These are phyloP conservation scores for Diaporthe vexans DNA, from an alignment of 2,329 filamentous ascomycete species.

Conservation along the genomic window DNA sequence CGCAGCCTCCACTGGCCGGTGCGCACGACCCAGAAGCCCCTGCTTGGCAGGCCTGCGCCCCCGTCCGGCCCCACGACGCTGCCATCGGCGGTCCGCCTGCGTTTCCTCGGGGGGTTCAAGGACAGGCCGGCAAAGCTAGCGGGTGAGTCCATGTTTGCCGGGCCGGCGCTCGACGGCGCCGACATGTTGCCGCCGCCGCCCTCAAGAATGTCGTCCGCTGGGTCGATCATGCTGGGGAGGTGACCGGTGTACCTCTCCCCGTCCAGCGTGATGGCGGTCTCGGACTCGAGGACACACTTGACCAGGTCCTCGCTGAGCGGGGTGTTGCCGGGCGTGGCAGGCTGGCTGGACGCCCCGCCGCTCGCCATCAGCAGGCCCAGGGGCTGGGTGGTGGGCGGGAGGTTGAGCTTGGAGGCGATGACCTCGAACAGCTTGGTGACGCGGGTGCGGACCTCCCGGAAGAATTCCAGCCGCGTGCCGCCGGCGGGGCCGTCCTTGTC, in stretches of 20 bases:
- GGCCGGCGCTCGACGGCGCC: conserved; percentile 51
- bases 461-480: conserved; percentile 75
- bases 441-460: conserved; percentile 77
- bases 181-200: conserved; percentile 42
- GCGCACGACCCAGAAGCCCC: conserved; percentile 72
- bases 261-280: conserved; percentile 72
- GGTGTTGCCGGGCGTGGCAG: conserved; percentile 77
- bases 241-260: conserved; percentile 59
- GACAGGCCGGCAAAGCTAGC: conserved; percentile 48
- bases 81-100: conserved; percentile 57
- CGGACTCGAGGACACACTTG: conserved; percentile 71
- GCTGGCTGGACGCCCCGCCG: conserved; percentile 72
- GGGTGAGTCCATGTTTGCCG: conserved; percentile 49
- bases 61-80: conserved; percentile 22
- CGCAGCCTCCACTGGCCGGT: conserved; percentile 80
- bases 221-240: conserved; percentile 33
- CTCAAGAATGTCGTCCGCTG: conserved; percentile 34
- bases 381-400: conserved; percentile 72
- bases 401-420: conserved; percentile 82
- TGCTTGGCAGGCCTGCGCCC: conserved; percentile 41
- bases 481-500: conserved; percentile 45
- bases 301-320: conserved; percentile 79
- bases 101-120: conserved; percentile 57
- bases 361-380: conserved; percentile 77
- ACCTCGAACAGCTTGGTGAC: conserved; percentile 83